Conservation (phyloP, 805 yeast genomes). For the Ogataea paradorogensis region DNA sequence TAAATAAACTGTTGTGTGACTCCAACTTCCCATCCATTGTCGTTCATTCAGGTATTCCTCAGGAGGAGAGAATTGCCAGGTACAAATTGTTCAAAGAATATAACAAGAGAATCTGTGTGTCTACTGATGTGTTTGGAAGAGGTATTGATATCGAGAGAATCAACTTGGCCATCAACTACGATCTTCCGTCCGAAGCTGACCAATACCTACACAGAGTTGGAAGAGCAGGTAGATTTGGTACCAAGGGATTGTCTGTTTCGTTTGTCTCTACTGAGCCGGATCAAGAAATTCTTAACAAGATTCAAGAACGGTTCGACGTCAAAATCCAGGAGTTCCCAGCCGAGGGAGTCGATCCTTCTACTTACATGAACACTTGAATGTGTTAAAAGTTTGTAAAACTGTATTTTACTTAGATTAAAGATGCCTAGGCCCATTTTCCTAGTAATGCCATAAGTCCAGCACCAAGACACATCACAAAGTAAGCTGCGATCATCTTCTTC, state of each 20-base stretch:
- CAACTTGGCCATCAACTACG: constrained; percentile 96
- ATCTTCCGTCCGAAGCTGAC: constrained; percentile 93
- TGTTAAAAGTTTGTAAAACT: constrained; percentile 7
- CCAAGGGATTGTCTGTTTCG: constrained; percentile 95
- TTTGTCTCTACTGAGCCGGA: constrained; percentile 85
- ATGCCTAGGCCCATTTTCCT: constrained; percentile 68
- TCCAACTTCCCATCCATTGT: constrained; percentile 97
- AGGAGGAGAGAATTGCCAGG: constrained; percentile 96
- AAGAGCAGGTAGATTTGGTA: constrained; percentile 99
- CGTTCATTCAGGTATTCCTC: constrained; percentile 92
- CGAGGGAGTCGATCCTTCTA: constrained; percentile 96
- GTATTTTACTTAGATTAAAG: constrained; percentile 8
- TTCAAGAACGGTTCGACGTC: constrained; percentile 97
- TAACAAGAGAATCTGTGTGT: constrained; percentile 97
- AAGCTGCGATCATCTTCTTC: constrained; percentile 50
- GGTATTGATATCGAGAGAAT: constrained; percentile 99
- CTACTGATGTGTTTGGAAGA: constrained; percentile 98
- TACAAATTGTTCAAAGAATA: constrained; percentile 96
- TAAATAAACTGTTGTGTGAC: constrained; percentile 82
- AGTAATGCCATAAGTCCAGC: constrained; percentile 76
- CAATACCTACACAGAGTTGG: constrained; percentile 99
- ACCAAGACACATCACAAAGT: constrained; percentile 54
- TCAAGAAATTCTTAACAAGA: constrained; percentile 83
- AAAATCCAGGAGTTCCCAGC: constrained; percentile 94
- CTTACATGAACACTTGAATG: constrained; percentile 88